Evolutionary conservation across 1,284 basidiomycete genomes (phyloP), one percentile per base, ranked within the genome.

Genomic region (Leccinum fuscescens): DNA sequence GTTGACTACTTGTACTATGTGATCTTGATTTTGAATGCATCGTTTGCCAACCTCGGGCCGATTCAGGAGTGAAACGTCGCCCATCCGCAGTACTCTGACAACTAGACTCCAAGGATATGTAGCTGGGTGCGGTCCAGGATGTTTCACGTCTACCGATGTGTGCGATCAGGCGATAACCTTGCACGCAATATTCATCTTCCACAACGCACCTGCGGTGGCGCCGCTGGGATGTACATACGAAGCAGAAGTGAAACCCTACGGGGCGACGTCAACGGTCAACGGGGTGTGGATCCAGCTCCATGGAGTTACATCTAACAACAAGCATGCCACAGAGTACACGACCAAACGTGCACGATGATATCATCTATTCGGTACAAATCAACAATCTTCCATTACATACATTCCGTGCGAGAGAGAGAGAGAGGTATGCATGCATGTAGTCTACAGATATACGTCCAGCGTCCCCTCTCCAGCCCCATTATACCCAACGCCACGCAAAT

Each of bases 401-500:
- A 33, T 37, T 37, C 35, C 35, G 35, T n/a, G 39, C 39, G n/a
- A 14, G 22, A 20, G 44, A 20, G 42, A 7, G n/a, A 44, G 11
- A 39, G 7, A 4, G 39, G n/a, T 42, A 42, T 17, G n/a, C 5
- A 42, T 42, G 5, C 39, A 17, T 42, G 3, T 7, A 22, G 27
- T 42, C 24, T 64, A 62, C 24, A 69, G 59, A 31, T 62, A 24
- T 7, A 54, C 53, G 24, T 29, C n/a, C 15, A 73, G 15, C 9
- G 56, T 61, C 12, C 56, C 56, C 55, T 73, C 69, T 3, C 70
- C 70, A 4, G 63, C 60, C 8, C 72, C 70, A 35, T 52, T 61
- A 60, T 74, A 80, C 50, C 76, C 78, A 20, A 80, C 76, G 1
- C 78, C 79, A 17, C 79, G 66, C 64, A 78, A 63, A 59, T 79